A percentile compares a stretch with the other conserved stretches of the same genome.
Conservation (phyloP, 1,139 yeast genomes). For the Hyphopichia pseudoburtonii region DNA sequence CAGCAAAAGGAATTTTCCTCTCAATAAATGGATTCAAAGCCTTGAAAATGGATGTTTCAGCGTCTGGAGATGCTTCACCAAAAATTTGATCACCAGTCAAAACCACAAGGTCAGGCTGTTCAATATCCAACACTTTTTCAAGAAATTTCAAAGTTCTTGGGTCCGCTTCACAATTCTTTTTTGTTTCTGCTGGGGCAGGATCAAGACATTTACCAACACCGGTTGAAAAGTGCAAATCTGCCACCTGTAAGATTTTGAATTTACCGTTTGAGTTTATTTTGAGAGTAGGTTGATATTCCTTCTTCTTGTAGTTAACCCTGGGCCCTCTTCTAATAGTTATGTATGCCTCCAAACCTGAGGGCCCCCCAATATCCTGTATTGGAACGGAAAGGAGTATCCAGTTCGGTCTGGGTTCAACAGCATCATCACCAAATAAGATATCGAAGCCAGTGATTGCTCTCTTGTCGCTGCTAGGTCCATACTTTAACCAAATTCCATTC, state of each 20-base stretch:
- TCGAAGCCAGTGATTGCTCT: constrained; percentile 49
- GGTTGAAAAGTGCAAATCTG: constrained; percentile 75
- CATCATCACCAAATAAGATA: constrained; percentile 68
- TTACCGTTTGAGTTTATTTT: constrained; percentile 31
- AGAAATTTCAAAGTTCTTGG: constrained; percentile 58
- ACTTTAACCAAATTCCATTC: constrained; percentile 22
- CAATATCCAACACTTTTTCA: constrained; percentile 57
- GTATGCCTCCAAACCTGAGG: constrained; percentile 15
- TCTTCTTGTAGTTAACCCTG: constrained; percentile 20
- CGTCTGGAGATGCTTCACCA: constrained; percentile 63
- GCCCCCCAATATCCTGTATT: constrained; percentile 19
- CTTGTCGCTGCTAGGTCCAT: constrained; percentile 13
- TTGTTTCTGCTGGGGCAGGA: constrained; percentile 47
- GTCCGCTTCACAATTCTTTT: constrained; percentile 61
- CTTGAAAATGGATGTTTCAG: constrained; percentile 68
- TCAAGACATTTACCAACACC: constrained; percentile 68
- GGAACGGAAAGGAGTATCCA: constrained; percentile 51
- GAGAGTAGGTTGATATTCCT: constrained; percentile 13
- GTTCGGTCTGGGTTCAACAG: constrained; percentile 72
- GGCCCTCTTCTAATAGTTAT: constrained; percentile 24
- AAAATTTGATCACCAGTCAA: constrained; percentile 79
- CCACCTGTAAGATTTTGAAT: constrained; percentile 73
- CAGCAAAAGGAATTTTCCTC: constrained; percentile 67
- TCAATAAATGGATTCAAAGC: constrained; percentile 61
- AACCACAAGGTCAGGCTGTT: constrained; percentile 71